Conservation (phyloP, 169 alveolate genomes). For the Plasmodium relictum region DNA sequence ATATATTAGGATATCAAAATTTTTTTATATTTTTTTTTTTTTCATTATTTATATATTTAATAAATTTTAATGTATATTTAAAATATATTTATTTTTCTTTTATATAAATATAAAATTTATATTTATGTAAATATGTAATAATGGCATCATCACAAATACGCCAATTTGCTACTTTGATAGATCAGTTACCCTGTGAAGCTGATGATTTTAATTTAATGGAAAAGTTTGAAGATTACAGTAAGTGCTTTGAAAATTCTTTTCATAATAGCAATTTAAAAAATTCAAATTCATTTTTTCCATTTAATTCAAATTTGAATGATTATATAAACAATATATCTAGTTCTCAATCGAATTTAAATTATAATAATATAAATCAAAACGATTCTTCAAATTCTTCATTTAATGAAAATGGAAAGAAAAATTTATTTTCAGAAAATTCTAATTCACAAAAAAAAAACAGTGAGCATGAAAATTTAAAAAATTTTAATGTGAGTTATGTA, state of each 20-base stretch:
- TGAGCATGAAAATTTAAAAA: constrained; percentile 15
- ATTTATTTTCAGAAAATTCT: constrained; percentile 8
- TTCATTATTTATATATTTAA: constrained; percentile 20
- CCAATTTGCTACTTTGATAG: constrained; percentile 73
- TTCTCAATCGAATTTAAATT: constrained; percentile 16
- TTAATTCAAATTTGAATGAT: constrained; percentile 44
- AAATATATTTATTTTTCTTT: constrained; percentile 1
- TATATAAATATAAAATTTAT: not conserved
- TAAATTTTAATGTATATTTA: constrained; percentile 5
- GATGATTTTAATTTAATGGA: constrained; percentile 67
- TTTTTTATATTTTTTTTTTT: constrained; percentile 11
- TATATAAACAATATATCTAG: constrained; percentile 52
- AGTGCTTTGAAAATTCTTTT: constrained; percentile 34
- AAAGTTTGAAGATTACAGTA: constrained; percentile 54
- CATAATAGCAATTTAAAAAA: constrained; percentile 16
- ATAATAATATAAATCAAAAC: constrained; percentile 11
- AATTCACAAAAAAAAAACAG: constrained; percentile 23
- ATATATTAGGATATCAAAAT: constrained; percentile 5
- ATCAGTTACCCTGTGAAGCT: constrained; percentile 74
- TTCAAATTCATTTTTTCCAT: constrained; percentile 21
- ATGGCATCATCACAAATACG: constrained; percentile 78
- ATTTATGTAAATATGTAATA: constrained; percentile 45
- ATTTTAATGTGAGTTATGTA: constrained; percentile 6
- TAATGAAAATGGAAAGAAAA: constrained; percentile 23
- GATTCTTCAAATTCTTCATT: constrained; percentile 14